Evolutionary conservation across 371 early-diverging fungal genomes (phyloP), one percentile per base, ranked within the genome.

Genomic region (Polyrhizophydium stewartii): DNA sequence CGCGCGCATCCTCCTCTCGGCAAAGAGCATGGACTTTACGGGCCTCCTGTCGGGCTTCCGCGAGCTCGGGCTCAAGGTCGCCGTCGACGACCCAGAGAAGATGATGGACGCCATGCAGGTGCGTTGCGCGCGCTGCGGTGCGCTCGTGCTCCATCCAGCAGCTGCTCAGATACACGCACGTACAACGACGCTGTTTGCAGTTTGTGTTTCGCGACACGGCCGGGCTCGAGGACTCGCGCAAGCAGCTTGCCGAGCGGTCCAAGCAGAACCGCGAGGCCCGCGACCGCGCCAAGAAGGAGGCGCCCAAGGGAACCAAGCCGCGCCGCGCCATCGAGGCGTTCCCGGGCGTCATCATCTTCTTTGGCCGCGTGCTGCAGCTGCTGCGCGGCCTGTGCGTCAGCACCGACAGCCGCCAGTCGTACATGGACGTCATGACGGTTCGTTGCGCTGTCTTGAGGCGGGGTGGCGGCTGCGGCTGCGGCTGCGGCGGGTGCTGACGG

Each of bases 281-380:
- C 5, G 47, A 61, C 22, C 43, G 38, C 22, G 19, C 31, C 10
- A 61, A 61, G 59, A 47, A 24, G 16, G 7, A 53, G 12, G 31
- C 32, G 10, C 21, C 12, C 41, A 30, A 51, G 56, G 22, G 22
- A 5, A n/a, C 21, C 35, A 30, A 51, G 56, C 10, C 30, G 49
- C 43, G 16, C 25, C 32, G 24, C 50, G 43, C 25, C n/a, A 56
- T 28, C 7, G 59, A 71, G 25, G 66, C 71, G 1, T 64, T 71
- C 41, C 71, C 71, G 9, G 64, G 67, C 19, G 64, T 67, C 12
- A 47, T 71, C 17, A 56, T 71, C 19, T 67, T 71, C 46, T 71
- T 67, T 43, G 61, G 62, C 2, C 47, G 71, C 25, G 71, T 71
- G 16, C 37, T 71, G 12, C 28, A 43, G 1, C 60, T 71, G n/a